Base-by-base conservation (phyloP, 148 eudicot species). In the Rhododendron ovatum region DNA sequence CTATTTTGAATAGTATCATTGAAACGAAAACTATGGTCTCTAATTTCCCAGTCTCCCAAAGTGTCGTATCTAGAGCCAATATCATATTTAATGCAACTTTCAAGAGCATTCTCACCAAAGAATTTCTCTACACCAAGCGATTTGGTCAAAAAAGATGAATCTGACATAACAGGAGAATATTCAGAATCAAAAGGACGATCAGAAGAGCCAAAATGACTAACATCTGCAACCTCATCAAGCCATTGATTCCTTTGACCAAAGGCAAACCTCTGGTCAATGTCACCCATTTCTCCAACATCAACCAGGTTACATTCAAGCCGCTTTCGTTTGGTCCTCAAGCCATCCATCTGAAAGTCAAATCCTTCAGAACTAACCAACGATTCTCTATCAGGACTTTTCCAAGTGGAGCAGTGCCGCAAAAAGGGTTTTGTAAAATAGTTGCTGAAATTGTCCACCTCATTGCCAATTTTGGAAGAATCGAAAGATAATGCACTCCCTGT, bases 391-490 rank as follows among this genome's bases (percentile, higher is more conserved):
- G 12, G 79, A 85, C 86, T 85, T 88, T 85, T 88, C 87, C 88
- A 53, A 78, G 73, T 82, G 51, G 89, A 91, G 89, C 91, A 89
- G 84, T 84, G 88, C 78, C 47, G 83, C 80, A 86, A 48, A 88
- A 87, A 78, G 82, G 91, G 89, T 80, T 87, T 88, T 82, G 75
- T 82, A 28, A 69, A 73, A 75, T 82, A 77, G 57, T 83, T 77
- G 80, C 63, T 41, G 3, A 61, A 86, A 65, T 28, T 75, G 78
- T 53, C 85, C 77, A 59, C 53, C 47, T 83, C 86, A 83, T 80
- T 79, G 4, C 73, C 85, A 59, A 81, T 84, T 74, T 63, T 83
- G 77, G 85, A 87, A 83, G 81, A 69, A 69, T 78, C 86, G 76
- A 47, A 3, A 85, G 81, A 83, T 88, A 50, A 59, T 63, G 83